Conservation (phyloP, 305 asterid species). For the Fraxinus sp. region DNA sequence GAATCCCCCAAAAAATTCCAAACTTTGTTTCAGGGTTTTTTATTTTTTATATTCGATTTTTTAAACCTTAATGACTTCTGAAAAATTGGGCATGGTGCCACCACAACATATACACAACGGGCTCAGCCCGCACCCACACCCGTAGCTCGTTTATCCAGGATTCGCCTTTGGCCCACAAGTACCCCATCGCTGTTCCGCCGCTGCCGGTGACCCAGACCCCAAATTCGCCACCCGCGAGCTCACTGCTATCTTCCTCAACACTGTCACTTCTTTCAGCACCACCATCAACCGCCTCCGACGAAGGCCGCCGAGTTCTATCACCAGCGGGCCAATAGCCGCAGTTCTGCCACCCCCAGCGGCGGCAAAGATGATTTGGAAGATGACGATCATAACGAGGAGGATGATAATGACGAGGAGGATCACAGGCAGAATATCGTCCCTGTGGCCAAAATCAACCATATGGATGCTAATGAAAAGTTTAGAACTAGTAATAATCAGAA, state of each 20-base stretch:
- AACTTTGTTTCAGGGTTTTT: background rate
- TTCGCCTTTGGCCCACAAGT: slow-evolving; percentile 42
- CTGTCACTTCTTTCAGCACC: slow-evolving; percentile 47
- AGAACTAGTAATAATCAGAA: slow-evolving; percentile 26
- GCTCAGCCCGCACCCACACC: slow-evolving; percentile 38
- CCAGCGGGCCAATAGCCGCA: slow-evolving; percentile 52
- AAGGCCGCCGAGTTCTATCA: slow-evolving; percentile 41
- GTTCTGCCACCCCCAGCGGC: slow-evolving; percentile 44
- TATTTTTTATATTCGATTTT: background rate
- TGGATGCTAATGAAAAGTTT: slow-evolving; percentile 28
- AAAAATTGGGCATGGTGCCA: slow-evolving; percentile 53
- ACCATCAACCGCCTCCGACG: slow-evolving; percentile 18
- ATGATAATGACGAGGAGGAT: slow-evolving; percentile 28
- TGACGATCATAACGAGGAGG: slow-evolving; percentile 36
- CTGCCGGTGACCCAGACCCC: slow-evolving; percentile 45
- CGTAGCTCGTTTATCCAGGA: slow-evolving; percentile 60
- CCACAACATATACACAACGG: slow-evolving; percentile 51
- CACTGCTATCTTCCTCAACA: slow-evolving; percentile 56
- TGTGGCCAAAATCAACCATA: slow-evolving; percentile 34
- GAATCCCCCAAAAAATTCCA: slow-evolving; percentile 4
- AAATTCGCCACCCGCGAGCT: slow-evolving; percentile 66
- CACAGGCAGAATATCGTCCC: slow-evolving; percentile 40
- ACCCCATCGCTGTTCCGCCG: slow-evolving; percentile 33
- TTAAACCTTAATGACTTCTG: slow-evolving; percentile 49
- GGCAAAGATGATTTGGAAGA: slow-evolving; percentile 43